Evolutionary conservation across 1,284 basidiomycete genomes (phyloP).

Genomic region (Xerocomus amazonicus): DNA sequence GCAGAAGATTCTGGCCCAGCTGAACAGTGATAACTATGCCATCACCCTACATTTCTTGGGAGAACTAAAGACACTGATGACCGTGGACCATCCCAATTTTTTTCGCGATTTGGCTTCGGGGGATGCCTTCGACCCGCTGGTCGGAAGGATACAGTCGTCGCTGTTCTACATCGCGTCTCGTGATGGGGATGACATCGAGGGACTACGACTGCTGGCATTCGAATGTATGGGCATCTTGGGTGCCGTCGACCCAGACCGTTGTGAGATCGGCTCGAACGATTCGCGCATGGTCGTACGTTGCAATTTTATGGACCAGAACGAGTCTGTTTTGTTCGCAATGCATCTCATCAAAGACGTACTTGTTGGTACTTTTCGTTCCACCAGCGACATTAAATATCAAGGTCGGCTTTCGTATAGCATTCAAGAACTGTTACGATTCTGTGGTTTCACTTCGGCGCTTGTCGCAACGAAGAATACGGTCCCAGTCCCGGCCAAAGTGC

Average conservation of each 20-base stretch:
- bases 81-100: constrained; percentile 48
- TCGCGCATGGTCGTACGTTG: constrained; percentile 70
- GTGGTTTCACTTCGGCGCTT: constrained; percentile 77
- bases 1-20: constrained; percentile 70
- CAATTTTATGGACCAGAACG: constrained; percentile 82
- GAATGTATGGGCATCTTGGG: constrained; percentile 95
- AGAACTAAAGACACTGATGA: constrained; percentile 73
- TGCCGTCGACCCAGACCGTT: constrained; percentile 94
- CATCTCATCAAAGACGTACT: constrained; percentile 84
- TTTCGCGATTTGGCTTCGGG: constrained; percentile 68
- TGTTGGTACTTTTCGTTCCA: constrained; percentile 89
- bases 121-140: constrained; percentile 79
- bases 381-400: constrained; percentile 93
- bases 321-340: constrained; percentile 79
- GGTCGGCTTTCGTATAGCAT: constrained; percentile 88
- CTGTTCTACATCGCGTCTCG: constrained; percentile 73
- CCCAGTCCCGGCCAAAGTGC: constrained; percentile 63
- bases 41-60: constrained; percentile 75
- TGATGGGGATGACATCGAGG: constrained; percentile 74
- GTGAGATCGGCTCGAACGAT: constrained; percentile 65
- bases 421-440: constrained; percentile 88
- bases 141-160: constrained; percentile 68
- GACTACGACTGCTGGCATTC: constrained; percentile 68
- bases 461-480: constrained; percentile 45
- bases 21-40: constrained; percentile 78